A percentile compares a stretch with the other conserved stretches of the same genome.
phyloP scores from a whole-genome alignment of 352 stramenopile species.

The Thalassiosira mediterranea region DNA sequence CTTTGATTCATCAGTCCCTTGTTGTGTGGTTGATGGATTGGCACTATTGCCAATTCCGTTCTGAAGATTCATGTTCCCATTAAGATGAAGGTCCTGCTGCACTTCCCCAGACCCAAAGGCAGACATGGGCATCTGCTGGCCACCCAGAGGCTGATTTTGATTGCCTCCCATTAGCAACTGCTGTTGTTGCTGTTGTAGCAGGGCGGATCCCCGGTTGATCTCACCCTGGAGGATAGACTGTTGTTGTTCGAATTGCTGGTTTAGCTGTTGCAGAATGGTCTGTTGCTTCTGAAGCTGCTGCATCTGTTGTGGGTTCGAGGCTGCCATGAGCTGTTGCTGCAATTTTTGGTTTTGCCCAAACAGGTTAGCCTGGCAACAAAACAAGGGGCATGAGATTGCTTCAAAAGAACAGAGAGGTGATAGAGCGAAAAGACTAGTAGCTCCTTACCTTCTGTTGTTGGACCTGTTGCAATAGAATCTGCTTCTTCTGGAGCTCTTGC shows the following conservation, averaged over 20 bases:
- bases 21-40: too few species aligned
- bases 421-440: neutral
- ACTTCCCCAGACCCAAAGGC: too few species aligned
- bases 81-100: too few species aligned
- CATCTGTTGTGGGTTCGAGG: slow-evolving; percentile 44
- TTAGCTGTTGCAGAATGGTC: slow-evolving; percentile 61
- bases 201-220: slow-evolving; percentile 28
- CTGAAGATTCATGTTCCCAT: too few species aligned
- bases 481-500: slow-evolving; percentile 61
- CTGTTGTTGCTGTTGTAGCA: too few species aligned
- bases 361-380: slow-evolving; percentile 57
- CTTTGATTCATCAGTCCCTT: too few species aligned
- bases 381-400: neutral
- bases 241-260: slow-evolving; percentile 68
- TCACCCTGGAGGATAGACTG: slow-evolving; percentile 65
- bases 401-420: too few species aligned
- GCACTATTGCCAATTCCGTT: too few species aligned
- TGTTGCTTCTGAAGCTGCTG: slow-evolving; percentile 70
- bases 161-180: too few species aligned
- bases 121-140: too few species aligned
- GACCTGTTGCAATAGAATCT: slow-evolving; percentile 63
- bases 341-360: slow-evolving; percentile 63
- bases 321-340: slow-evolving; percentile 51
- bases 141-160: too few species aligned
- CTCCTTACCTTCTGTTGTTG: slow-evolving; percentile 55